A percentile compares a stretch with the other conserved stretches of the same genome.
phyloP scores from a whole-genome alignment of 805 yeast species.

The Yamadazyma phyllophila region DNA sequence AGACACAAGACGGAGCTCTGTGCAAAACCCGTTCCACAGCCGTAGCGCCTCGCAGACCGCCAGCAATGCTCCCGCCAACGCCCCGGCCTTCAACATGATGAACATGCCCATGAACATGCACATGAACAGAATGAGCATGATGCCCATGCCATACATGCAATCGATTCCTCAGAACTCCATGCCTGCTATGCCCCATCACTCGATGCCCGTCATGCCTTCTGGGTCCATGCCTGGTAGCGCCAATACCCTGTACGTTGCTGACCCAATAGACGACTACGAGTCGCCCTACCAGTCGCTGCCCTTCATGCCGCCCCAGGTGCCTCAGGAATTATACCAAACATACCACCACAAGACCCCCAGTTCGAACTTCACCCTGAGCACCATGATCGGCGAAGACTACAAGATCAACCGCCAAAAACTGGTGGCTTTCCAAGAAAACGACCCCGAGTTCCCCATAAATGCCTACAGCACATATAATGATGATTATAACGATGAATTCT shows the following conservation, averaged over 20 bases:
- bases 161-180: background rate
- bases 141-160: background rate
- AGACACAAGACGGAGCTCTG: conserved; percentile 6
- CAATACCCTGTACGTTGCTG: background rate
- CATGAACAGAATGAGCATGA: background rate
- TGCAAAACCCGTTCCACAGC: background rate
- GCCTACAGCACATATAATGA: conserved; percentile 22
- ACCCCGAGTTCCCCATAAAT: conserved; percentile 30
- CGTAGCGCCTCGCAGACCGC: background rate
- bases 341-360: conserved; percentile 9
- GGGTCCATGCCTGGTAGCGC: background rate
- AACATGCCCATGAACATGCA: conserved; percentile 6
- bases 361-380: conserved; percentile 12
- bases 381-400: conserved; percentile 12
- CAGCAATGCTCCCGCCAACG: background rate
- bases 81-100: conserved; percentile 7
- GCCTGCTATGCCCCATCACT: too few species aligned
- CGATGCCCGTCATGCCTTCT: too few species aligned
- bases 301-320: conserved; percentile 12
- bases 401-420: conserved; percentile 18
- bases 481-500: conserved; percentile 12
- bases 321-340: conserved; percentile 8
- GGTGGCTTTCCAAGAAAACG: conserved; percentile 29
- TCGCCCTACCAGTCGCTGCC: background rate
- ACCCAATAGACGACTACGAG: conserved; percentile 1